Evolutionary conservation across 2,329 filamentous ascomycete species (phyloP), one percentile per base, ranked within the genome.

Genomic region (Penicillium sp.): DNA sequence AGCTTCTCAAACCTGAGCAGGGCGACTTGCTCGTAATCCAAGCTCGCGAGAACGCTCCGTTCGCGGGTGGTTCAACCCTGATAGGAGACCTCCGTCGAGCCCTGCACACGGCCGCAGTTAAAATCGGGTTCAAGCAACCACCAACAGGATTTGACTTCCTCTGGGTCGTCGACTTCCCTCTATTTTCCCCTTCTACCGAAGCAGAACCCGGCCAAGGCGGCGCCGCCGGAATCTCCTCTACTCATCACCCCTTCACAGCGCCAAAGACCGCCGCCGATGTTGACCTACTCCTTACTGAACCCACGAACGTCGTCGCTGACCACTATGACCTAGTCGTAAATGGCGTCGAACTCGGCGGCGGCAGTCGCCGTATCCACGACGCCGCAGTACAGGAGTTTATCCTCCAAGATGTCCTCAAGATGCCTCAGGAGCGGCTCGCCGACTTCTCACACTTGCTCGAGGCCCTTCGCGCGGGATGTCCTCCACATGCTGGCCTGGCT

Each of bases 251-350:
- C 0, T 99, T 99, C 78, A 99, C 95, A 0, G 91, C 95, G 0
- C 95, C 95, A 0, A 87, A 91, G 41, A 87, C 87, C 0, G 76
- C 84, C 0, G 80, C 82, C 5, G 93, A 98, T 73, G 85, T 96
- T 17, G 89, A 92, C 45, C 78, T 92, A 0, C 86, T 98, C 1
- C 82, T 88, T 44, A 88, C 84, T 0, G 84, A 93, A 46, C 94
- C 95, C 0, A 82, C 92, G 0, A 78, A 84, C 51, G 92, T 88
- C 1, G 86, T 85, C 68, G 96, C 91, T 3, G 94, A 96, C 70
- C 93, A 97, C 74, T 99, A 97, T 78, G 95, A 99, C 70, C 87
- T 99, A 15, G 94, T 99, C 0, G 86, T 98, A 69, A 99, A 99
- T 74, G 95, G 95, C 4, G 88, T 97, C 5, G 95, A 99, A 77